Evolutionary conservation across 1,284 basidiomycete species (phyloP).

Genomic region (Ceratobasidium theobromae): DNA sequence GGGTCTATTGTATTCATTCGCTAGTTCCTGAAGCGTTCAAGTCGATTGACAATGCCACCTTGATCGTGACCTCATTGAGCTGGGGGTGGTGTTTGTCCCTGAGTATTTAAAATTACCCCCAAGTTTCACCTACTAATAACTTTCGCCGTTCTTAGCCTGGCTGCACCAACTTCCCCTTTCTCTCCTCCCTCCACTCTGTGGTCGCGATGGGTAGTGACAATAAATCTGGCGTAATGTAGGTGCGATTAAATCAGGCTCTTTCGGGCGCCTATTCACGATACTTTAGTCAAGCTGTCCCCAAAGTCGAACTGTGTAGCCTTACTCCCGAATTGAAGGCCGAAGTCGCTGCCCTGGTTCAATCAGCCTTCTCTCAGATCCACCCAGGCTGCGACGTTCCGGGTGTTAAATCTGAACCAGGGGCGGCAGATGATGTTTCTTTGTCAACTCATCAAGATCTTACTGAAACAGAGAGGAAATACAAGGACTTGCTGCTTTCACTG

Average conservation of each 20-base stretch:
- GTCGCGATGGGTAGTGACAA: constrained; percentile 10
- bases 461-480: constrained; percentile 5
- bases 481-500: not conserved
- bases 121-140: not conserved
- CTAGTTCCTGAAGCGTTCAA: no score
- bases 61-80: constrained; percentile 5
- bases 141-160: not conserved
- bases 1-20: not conserved
- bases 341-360: not conserved
- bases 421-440: not conserved
- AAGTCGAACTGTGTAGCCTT: not conserved
- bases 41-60: not conserved
- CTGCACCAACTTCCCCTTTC: not conserved
- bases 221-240: not conserved
- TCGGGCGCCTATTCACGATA: not conserved
- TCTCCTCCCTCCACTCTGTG: not conserved
- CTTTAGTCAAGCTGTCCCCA: not conserved
- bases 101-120: not conserved
- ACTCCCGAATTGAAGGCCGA: constrained; percentile 5
- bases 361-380: not conserved
- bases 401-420: not conserved
- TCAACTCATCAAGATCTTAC: not conserved
- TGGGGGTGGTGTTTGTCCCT: not conserved
- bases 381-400: not conserved
- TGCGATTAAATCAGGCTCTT: not conserved